Evolutionary conservation across 2,329 filamentous ascomycete genomes (phyloP).

Genomic region (Microdochium trichocladiopsis): DNA sequence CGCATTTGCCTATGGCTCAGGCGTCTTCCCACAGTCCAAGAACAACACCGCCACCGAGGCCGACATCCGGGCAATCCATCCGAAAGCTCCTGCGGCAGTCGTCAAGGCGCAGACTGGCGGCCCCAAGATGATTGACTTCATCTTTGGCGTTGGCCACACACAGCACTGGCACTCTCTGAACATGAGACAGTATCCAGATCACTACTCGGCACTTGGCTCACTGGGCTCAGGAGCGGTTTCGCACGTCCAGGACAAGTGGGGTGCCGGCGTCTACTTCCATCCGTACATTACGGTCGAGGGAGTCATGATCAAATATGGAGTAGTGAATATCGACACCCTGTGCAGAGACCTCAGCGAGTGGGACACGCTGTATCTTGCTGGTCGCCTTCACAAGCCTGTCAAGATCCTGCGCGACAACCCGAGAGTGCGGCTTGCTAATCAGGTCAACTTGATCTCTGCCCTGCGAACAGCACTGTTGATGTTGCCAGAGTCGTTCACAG

Average conservation of each 20-base stretch:
- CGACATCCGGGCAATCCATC: conserved; percentile 62
- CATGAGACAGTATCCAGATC: conserved; percentile 76
- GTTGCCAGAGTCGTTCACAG: conserved; percentile 76
- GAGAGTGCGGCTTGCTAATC: conserved; percentile 85
- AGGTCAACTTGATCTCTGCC: conserved; percentile 90
- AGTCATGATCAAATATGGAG: conserved; percentile 94
- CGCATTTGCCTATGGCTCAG: conserved; percentile 94
- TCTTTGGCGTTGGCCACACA: conserved; percentile 89
- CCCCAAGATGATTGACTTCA: conserved; percentile 97
- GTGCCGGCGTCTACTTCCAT: conserved; percentile 96
- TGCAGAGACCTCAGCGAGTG: conserved; percentile 81
- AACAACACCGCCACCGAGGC: conserved; percentile 46
- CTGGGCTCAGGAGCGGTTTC: conserved; percentile 82
- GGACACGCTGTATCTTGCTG: conserved; percentile 94
- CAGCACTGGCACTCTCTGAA: conserved; percentile 98
- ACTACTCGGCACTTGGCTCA: conserved; percentile 82
- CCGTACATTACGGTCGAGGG: conserved; percentile 92
- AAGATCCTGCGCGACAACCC: conserved; percentile 96
- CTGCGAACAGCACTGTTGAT: conserved; percentile 84
- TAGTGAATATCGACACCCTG: conserved; percentile 88
- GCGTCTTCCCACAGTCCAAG: conserved; percentile 77
- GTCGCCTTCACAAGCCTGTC: conserved; percentile 87
- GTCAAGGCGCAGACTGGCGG: conserved; percentile 78
- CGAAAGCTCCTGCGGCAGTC: conserved; percentile 73
- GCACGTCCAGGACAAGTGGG: conserved; percentile 77